Evolutionary conservation across 2,329 filamentous ascomycete species (phyloP).

Genomic region (Beauveria pseudobassiana): DNA sequence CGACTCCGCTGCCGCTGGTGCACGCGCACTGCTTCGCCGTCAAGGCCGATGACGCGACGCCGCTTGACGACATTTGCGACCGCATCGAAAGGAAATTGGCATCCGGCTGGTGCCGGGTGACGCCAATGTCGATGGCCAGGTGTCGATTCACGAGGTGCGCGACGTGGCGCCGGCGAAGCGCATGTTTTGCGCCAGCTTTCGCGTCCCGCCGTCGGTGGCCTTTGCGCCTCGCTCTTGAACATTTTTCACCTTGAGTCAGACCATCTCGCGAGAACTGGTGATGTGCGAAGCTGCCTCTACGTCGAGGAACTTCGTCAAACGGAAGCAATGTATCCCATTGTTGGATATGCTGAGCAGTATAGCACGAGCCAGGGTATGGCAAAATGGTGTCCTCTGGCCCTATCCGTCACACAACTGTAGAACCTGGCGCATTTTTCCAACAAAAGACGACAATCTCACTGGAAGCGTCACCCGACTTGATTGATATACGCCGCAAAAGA

Average conservation of each 20-base stretch:
- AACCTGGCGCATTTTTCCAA: not conserved
- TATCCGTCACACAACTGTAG: no score
- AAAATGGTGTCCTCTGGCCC: not conserved
- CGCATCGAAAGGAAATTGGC: constrained; percentile 35
- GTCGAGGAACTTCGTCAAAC: no score
- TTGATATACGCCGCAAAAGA: not conserved
- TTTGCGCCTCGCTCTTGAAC: constrained; percentile 45
- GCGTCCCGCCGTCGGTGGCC: constrained; percentile 73
- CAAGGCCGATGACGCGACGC: constrained; percentile 67
- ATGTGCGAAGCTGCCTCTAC: no score
- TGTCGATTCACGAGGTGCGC: constrained; percentile 62
- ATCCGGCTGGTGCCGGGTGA: constrained; percentile 36
- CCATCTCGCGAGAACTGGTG: no score
- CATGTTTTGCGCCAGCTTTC: constrained; percentile 95
- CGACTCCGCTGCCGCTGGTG: constrained; percentile 63
- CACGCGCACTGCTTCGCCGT: constrained; percentile 94
- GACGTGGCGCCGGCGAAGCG: constrained; percentile 89
- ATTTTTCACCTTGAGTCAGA: no score
- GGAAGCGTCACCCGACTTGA: not conserved
- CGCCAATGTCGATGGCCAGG: constrained; percentile 36
- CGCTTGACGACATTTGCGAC: constrained; percentile 42
- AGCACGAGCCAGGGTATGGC: not conserved
- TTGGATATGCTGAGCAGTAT: not conserved
- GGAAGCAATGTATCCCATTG: not conserved
- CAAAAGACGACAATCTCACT: no score